Evolutionary conservation across 1,284 basidiomycete species (phyloP), one percentile per base, ranked within the genome.

Genomic region (Trichosporon faecale): DNA sequence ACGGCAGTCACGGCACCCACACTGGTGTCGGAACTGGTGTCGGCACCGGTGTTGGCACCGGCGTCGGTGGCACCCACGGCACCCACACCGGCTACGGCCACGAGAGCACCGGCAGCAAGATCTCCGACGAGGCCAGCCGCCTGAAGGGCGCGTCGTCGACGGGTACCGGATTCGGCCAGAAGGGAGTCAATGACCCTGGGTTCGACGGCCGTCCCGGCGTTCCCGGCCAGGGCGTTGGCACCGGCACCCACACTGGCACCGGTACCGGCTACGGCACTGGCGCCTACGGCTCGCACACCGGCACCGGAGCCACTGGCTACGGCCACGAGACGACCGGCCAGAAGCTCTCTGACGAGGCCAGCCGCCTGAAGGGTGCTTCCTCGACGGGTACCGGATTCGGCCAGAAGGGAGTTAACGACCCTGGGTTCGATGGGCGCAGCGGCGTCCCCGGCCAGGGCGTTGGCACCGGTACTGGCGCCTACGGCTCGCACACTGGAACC

Each of bases 371-470:
- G 57, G 57, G 57, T 29, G 7, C 16, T 3, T 18, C 18, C 16
- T n/a, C 57, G 14, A 25, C 57, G 3, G 57, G 57, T 18, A 61
- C 57, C 16, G 57, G 57, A 9, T 33, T 31, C 29, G 57, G 57
- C 57, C 18, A 16, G 14, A 61, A 61, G 29, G 57, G 57, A 11
- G 57, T 61, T 1, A 61, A 61, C 31, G 57, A 61, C 57, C 57
- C 57, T 16, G 57, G 57, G 3, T 61, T 61, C 11, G 57, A 61
- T 18, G 57, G 29, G 29, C 57, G 57, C 18, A n/a, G 29, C 27
- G 57, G 57, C 27, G 57, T 61, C 6, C 57, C 57, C 27, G 57
- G 57, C 57, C 57, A 61, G 57, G 57, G 57, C 21, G 57, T 61
- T 29, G 27, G 27, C 29, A 16, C 12, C 27, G 55, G 55, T 7